These are phyloP conservation scores for Cyberlindnera samutprakarnensis DNA, from an alignment of 805 yeast species.

Conservation along the genomic window DNA sequence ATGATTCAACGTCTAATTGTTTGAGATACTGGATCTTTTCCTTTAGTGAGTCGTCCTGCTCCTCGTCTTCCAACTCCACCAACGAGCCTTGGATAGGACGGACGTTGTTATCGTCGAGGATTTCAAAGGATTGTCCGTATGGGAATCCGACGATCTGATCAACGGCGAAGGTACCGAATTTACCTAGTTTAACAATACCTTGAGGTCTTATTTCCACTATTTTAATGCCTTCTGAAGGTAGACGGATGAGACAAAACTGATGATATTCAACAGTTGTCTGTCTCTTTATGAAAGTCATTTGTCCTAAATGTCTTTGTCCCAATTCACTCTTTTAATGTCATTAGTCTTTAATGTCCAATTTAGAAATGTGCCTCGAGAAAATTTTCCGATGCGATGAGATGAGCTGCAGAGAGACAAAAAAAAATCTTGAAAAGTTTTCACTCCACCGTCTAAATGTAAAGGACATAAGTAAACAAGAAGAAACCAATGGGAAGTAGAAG, in stretches of 20 bases:
- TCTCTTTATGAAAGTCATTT: constrained; percentile 7
- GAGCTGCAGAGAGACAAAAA: no score
- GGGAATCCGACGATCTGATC: constrained; percentile 73
- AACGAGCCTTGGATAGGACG: constrained; percentile 36
- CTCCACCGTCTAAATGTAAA: no score
- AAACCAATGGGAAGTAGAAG: constrained; percentile 74
- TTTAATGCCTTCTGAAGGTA: constrained; percentile 78
- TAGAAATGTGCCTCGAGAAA: no score
- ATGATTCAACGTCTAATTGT: constrained; percentile 29
- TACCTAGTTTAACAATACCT: constrained; percentile 68
- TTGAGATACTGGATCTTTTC: constrained; percentile 23
- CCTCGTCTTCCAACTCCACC: constrained; percentile 24
- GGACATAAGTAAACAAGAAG: no score
- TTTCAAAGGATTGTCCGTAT: constrained; percentile 86
- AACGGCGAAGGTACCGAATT: constrained; percentile 81
- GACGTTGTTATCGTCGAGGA: constrained; percentile 47
- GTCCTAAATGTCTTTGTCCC: no score
- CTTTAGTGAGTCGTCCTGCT: constrained; percentile 18
- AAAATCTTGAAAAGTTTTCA: no score
- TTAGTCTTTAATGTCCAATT: no score
- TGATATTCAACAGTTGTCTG: constrained; percentile 17
- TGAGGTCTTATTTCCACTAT: constrained; percentile 59
- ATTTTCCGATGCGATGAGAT: no score
- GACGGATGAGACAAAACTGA: constrained; percentile 48
- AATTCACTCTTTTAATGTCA: no score